phyloP scores from a whole-genome alignment of 495 filamentous ascomycete genomes.

The Choiromyces venosus region DNA sequence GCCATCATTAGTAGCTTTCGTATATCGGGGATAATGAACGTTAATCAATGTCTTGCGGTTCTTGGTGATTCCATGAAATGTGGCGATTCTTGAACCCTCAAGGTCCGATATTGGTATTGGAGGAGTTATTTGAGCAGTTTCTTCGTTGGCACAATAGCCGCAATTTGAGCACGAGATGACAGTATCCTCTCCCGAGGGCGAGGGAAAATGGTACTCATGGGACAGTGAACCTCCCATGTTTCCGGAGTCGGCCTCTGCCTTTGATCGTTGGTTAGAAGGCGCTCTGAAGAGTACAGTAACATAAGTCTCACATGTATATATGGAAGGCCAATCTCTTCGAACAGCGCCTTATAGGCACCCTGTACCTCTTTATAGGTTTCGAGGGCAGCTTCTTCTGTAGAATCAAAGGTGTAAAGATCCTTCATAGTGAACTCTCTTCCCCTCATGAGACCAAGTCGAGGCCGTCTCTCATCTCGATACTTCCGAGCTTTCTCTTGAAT shows the following conservation, averaged over 20 bases:
- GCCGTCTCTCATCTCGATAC: constrained; percentile 86
- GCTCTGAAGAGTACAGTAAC: background rate
- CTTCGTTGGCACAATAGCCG: constrained; percentile 76
- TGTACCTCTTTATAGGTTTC: constrained; percentile 71
- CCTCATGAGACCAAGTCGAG: constrained; percentile 82
- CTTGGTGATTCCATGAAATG: constrained; percentile 36
- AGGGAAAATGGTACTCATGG: constrained; percentile 87
- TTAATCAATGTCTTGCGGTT: constrained; percentile 35
- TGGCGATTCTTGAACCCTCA: constrained; percentile 13
- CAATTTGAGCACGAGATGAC: constrained; percentile 71
- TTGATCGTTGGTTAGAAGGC: background rate
- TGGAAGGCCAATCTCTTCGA: constrained; percentile 76
- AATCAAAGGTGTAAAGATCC: constrained; percentile 95
- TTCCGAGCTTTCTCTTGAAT: constrained; percentile 60
- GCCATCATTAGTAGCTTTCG: constrained; percentile 1
- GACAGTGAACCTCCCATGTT: constrained; percentile 88
- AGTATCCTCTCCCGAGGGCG: constrained; percentile 76
- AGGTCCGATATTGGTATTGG: constrained; percentile 30
- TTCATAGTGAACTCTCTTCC: constrained; percentile 96
- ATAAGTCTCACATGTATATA: constrained; percentile 54
- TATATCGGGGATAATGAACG: constrained; percentile 25
- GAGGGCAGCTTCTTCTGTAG: constrained; percentile 57
- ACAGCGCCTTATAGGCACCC: constrained; percentile 64
- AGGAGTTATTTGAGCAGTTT: constrained; percentile 53
- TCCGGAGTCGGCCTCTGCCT: constrained; percentile 83